Base-by-base conservation (phyloP, 352 stramenopile genomes). In the Phytophthora tentaculata region DNA sequence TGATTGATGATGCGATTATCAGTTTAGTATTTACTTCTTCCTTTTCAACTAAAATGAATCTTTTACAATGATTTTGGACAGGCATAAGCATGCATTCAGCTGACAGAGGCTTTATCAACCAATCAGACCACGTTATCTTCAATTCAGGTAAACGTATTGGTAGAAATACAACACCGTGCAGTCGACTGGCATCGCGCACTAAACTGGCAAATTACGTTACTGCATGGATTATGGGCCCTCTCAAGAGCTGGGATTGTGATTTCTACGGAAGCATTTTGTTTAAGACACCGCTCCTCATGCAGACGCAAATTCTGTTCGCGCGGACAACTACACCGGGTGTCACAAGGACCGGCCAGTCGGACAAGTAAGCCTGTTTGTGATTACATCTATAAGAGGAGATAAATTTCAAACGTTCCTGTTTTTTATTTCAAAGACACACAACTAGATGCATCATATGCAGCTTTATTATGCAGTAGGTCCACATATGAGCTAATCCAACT, bases 181-280 rank as follows among this genome's bases (percentile, higher is more conserved):
- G n/a, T n/a, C n/a, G n/a, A n/a, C n/a, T n/a, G n/a, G n/a, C n/a
- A n/a, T n/a, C n/a, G n/a, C n/a, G n/a, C n/a, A n/a, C n/a, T n/a
- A n/a, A n/a, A n/a, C n/a, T n/a, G n/a, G n/a, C n/a, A n/a, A n/a
- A n/a, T n/a, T n/a, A n/a, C n/a, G n/a, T n/a, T n/a, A n/a, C 47
- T 64, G 23, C n/a, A 20, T 13, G 45, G 44, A 10, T 16, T 64
- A 4, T 26, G 17, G 47, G 49, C 17, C 32, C 47, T 28, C 47
- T 37, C n/a, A n/a, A 23, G 32, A 39, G 32, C 32, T 56, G 47
- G 57, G 50, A 43, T 57, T 64, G 57, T 57, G 17, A 37, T 64
- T 7, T 56, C 47, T 7, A 64, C 47, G 2, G 23, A 64, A 20
- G 13, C 35, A 17, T 64, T 57, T 20, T 57, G 45, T 10, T 32